A percentile compares a stretch with the other conserved stretches of the same genome.
These are phyloP conservation scores for Microdochium paspali DNA, from an alignment of 2,329 filamentous ascomycete species.

Conservation along the genomic window DNA sequence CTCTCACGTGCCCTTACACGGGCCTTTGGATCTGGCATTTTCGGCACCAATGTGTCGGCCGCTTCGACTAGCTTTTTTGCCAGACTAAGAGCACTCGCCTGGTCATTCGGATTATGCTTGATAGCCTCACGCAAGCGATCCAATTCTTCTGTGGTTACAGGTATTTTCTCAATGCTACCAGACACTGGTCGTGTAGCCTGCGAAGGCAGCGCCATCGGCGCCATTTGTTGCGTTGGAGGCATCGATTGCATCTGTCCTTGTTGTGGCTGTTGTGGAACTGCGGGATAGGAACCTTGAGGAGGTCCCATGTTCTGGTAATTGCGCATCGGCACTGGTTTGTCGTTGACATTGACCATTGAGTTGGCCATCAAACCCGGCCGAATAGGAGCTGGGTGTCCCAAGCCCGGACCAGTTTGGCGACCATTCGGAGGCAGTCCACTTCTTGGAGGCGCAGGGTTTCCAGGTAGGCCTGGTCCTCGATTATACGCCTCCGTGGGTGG, in stretches of 20 bases:
- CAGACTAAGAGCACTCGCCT: conserved; percentile 59
- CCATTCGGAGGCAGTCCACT: conserved; percentile 15
- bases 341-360: conserved; percentile 44
- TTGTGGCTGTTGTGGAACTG: conserved; percentile 21
- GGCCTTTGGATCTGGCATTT: conserved; percentile 58
- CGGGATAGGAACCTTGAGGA: conserved; percentile 36
- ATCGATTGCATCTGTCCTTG: conserved; percentile 23
- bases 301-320: conserved; percentile 43
- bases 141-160: conserved; percentile 71
- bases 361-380: conserved; percentile 53
- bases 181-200: conserved; percentile 18
- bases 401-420: conserved; percentile 18
- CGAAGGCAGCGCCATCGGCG: too few species aligned
- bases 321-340: conserved; percentile 48
- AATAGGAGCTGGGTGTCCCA: conserved; percentile 53
- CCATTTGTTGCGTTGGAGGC: too few species aligned
- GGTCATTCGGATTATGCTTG: conserved; percentile 64
- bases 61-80: conserved; percentile 85
- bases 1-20: conserved; percentile 70
- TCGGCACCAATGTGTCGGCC: conserved; percentile 60
- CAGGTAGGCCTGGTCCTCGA: conserved; percentile 12
- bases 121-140: conserved; percentile 62
- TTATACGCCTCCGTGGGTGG: neutral
- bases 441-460: conserved; percentile 15
- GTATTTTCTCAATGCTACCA: conserved; percentile 24